phyloP scores from a whole-genome alignment of 371 early-diverging fungal species.

The Circinella umbellata region DNA sequence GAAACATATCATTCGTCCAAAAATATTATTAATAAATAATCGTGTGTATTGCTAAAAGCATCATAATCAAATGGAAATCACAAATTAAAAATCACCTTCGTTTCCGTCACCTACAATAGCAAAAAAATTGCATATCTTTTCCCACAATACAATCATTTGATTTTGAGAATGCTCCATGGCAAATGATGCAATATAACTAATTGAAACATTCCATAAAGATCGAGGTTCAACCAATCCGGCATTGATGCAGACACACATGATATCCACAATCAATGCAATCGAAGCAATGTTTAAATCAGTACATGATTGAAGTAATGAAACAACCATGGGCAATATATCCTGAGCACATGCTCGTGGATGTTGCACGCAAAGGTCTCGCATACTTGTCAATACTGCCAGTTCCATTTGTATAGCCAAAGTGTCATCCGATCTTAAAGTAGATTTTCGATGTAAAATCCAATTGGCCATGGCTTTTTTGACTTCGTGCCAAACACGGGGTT shows the following conservation, averaged over 20 bases:
- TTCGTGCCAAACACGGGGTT: slow-evolving; percentile 66
- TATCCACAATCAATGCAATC: slow-evolving; percentile 48
- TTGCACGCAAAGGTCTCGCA: slow-evolving; percentile 53
- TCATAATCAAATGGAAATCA: no score
- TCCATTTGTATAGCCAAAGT: slow-evolving; percentile 53
- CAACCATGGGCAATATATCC: slow-evolving; percentile 58
- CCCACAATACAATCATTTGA: slow-evolving; percentile 20
- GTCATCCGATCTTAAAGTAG: slow-evolving; percentile 22
- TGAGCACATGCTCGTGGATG: slow-evolving; percentile 54
- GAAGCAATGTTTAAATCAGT: slow-evolving; percentile 51
- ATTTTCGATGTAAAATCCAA: slow-evolving; percentile 59
- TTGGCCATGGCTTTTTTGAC: slow-evolving; percentile 56
- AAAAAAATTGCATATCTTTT: slow-evolving; percentile 51
- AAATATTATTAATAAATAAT: no score
- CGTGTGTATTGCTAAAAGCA: no score
- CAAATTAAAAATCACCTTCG: slow-evolving; percentile 40
- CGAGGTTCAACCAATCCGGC: slow-evolving; percentile 58
- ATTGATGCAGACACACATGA: slow-evolving; percentile 50
- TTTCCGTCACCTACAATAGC: slow-evolving; percentile 52
- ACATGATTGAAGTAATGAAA: slow-evolving; percentile 55
- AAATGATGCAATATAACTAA: slow-evolving; percentile 55
- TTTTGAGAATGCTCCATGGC: slow-evolving; percentile 30
- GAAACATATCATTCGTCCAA: background rate
- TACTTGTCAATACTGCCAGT: slow-evolving; percentile 55
- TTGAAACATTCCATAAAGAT: slow-evolving; percentile 58